Percentiles rank a stretch among this genome's conserved stretches.
Conservation (phyloP, 768 basidiomycete species). For the Sarcodon sp. region DNA sequence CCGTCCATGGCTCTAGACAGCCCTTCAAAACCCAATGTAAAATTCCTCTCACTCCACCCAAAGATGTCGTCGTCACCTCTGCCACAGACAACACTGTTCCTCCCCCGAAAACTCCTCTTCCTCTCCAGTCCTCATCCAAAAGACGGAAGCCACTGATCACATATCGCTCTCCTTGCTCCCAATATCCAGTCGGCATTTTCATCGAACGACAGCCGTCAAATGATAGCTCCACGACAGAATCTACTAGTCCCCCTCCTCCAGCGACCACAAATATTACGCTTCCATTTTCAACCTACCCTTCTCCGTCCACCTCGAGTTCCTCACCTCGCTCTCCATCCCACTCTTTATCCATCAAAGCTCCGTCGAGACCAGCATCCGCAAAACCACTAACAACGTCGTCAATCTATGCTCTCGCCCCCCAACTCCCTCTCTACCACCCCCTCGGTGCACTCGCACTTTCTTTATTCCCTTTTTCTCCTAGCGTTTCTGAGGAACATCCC, state of each 20-base stretch:
- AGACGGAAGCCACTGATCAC: constrained; percentile 47
- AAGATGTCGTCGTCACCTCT: neutral
- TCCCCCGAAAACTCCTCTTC: neutral
- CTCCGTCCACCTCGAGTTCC: constrained; percentile 9
- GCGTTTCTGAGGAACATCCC: neutral
- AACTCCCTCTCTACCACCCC: constrained; percentile 59
- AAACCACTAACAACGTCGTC: constrained; percentile 8
- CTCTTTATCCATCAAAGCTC: neutral
- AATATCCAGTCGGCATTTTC: constrained; percentile 14
- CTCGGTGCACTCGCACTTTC: constrained; percentile 50
- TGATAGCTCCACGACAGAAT: constrained; percentile 8
- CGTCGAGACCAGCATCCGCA: constrained; percentile 3
- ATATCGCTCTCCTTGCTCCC: constrained; percentile 41
- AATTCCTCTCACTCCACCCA: neutral
- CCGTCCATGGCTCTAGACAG: neutral
- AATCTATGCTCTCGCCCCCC: constrained; percentile 20
- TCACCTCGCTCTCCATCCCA: neutral
- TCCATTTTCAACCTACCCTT: constrained; percentile 2
- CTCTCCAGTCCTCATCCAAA: constrained; percentile 12
- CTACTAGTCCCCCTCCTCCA: constrained; percentile 7
- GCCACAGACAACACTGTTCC: neutral
- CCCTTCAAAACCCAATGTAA: neutral
- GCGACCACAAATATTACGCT: constrained; percentile 4
- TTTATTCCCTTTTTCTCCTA: neutral
- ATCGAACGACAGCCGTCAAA: constrained; percentile 11